A percentile compares a stretch with the other conserved stretches of the same genome.
Evolutionary conservation across 805 yeast species (phyloP).

Genomic region (Maudiozyma serrabonitensis): DNA sequence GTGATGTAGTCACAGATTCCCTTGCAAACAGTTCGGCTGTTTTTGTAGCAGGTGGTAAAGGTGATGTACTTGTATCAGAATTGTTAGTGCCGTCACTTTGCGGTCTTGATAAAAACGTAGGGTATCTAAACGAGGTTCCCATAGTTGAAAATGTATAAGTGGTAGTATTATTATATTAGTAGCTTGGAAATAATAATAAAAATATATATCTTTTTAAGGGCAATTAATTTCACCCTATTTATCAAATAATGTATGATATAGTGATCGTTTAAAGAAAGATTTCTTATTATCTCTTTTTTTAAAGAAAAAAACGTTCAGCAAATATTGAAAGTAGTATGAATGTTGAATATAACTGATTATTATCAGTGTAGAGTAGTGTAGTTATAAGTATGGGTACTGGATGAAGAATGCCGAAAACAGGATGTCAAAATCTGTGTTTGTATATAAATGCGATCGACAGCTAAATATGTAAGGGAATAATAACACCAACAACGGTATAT

Average conservation of each 20-base stretch:
- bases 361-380: background rate
- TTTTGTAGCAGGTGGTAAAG: background rate
- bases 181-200: no score
- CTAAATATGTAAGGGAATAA: no score
- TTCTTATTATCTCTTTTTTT: background rate
- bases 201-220: no score
- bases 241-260: no score
- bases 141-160: background rate
- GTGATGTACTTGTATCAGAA: background rate
- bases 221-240: no score
- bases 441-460: no score
- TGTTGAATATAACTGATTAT: no score
- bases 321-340: no score
- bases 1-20: background rate
- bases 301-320: background rate
- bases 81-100: background rate
- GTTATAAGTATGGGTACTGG: background rate
- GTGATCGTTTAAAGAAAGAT: no score
- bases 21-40: background rate
- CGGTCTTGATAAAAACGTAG: conserved; percentile 2
- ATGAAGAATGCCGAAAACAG: background rate
- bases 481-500: no score
- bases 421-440: no score
- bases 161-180: no score
- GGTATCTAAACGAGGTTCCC: conserved; percentile 4